Evolutionary conservation across 2,329 filamentous ascomycete genomes (phyloP).

Genomic region (Lojkania enalia): DNA sequence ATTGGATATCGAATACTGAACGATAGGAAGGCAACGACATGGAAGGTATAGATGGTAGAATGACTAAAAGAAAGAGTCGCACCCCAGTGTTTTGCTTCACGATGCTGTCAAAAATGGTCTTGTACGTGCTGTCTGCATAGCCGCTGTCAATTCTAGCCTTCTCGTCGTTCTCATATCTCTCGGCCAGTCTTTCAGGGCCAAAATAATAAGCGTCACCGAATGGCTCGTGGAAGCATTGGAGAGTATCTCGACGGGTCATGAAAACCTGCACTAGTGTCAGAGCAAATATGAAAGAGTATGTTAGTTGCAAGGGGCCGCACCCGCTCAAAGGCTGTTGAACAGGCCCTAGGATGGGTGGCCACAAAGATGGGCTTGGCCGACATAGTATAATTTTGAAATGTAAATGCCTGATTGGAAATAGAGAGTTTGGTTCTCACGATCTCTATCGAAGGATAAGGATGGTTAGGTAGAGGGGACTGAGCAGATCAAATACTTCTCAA

Average conservation of each 20-base stretch:
- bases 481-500: constrained; percentile 34
- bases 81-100: constrained; percentile 75
- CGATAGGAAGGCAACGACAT: constrained; percentile 6
- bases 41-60: constrained; percentile 9
- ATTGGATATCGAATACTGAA: constrained; percentile 13
- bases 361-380: constrained; percentile 84
- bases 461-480: constrained; percentile 3
- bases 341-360: constrained; percentile 90
- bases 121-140: constrained; percentile 71
- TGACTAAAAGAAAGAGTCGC: constrained; percentile 47
- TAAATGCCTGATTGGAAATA: too few species aligned
- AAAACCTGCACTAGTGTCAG: constrained; percentile 63
- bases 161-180: constrained; percentile 75
- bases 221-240: constrained; percentile 89
- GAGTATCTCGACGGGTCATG: constrained; percentile 84
- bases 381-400: constrained; percentile 54
- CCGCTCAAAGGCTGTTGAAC: constrained; percentile 95
- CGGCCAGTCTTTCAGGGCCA: constrained; percentile 83
- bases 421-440: constrained; percentile 32
- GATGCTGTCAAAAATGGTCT: constrained; percentile 76
- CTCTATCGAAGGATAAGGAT: constrained; percentile 10
- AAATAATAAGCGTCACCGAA: constrained; percentile 98
- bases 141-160: constrained; percentile 60
- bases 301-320: constrained; percentile 53
- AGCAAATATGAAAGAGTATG: neutral